Percentiles rank a stretch among this genome's conserved stretches.
Evolutionary conservation across 108 stramenopile species (phyloP).

Genomic region (Cylindrotheca closterium): DNA sequence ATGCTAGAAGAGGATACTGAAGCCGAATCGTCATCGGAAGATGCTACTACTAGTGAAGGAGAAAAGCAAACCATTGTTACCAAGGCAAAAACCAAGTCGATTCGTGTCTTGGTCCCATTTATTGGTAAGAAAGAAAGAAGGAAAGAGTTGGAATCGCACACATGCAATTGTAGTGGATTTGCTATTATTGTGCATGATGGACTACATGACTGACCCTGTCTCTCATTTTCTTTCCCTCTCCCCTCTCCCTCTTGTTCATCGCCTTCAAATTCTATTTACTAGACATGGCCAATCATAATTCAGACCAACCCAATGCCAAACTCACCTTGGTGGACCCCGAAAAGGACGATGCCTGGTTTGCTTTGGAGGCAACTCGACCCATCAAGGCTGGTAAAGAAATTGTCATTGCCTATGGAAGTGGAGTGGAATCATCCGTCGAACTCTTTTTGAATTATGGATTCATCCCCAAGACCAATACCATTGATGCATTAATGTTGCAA

Average conservation of each 20-base stretch:
- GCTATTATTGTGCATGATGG: no score
- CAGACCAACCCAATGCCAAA: slow-evolving; percentile 53
- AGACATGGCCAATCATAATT: slow-evolving; percentile 64
- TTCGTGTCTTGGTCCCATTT: slow-evolving; percentile 61
- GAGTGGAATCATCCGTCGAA: slow-evolving; percentile 57
- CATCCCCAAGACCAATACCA: slow-evolving; percentile 47
- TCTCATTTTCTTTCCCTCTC: no score
- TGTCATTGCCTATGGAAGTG: slow-evolving; percentile 56
- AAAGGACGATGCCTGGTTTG: slow-evolving; percentile 77
- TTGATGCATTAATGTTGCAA: slow-evolving; percentile 57
- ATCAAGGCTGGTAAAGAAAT: slow-evolving; percentile 66
- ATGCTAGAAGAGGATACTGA: slow-evolving; percentile 31
- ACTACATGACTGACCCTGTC: no score
- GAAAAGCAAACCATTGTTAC: slow-evolving; percentile 9
- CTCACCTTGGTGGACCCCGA: slow-evolving; percentile 70
- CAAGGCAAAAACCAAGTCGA: slow-evolving; percentile 31
- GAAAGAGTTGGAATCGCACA: no score
- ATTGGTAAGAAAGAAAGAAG: no score
- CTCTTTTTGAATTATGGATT: slow-evolving; percentile 73
- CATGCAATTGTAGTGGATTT: no score
- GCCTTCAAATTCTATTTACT: not conserved
- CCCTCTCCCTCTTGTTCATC: no score
- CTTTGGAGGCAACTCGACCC: slow-evolving; percentile 53
- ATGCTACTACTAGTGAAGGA: not conserved
- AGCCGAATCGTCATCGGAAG: slow-evolving; percentile 20